Percentiles rank a stretch among this genome's conserved stretches.
These are phyloP conservation scores for Cynanchum wilfordii DNA, from an alignment of 257 asterid species.

Conservation along the genomic window DNA sequence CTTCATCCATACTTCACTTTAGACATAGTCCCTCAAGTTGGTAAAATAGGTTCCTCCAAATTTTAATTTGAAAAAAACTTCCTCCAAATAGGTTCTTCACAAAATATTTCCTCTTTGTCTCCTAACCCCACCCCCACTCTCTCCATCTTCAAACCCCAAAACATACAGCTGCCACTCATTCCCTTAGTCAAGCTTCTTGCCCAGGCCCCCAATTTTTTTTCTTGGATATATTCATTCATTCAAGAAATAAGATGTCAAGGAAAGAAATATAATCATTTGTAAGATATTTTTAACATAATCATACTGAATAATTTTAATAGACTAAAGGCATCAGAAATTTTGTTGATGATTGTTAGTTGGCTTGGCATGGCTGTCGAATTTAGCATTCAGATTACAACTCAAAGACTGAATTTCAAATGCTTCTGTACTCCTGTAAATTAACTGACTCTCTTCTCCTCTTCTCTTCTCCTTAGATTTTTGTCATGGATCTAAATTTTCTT, in stretches of 20 bases:
- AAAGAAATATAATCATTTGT: background rate
- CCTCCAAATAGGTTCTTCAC: background rate
- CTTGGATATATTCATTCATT: background rate
- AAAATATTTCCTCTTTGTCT: background rate
- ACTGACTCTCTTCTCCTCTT: background rate
- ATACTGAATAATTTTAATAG: background rate
- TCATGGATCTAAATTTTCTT: background rate
- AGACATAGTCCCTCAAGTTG: background rate
- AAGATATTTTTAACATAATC: background rate
- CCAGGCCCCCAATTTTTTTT: background rate
- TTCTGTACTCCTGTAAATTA: background rate
- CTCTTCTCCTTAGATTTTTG: background rate
- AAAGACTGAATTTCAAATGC: background rate
- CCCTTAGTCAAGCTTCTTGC: background rate
- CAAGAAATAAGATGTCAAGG: background rate
- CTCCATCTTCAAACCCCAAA: conserved; percentile 1
- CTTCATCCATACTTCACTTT: background rate
- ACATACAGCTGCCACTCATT: background rate
- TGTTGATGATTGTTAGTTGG: background rate
- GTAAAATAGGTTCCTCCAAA: background rate
- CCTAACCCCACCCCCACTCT: no score
- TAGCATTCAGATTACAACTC: background rate
- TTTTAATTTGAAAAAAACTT: background rate
- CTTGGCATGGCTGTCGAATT: background rate
- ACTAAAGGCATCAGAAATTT: background rate